Percentiles rank a stretch among this genome's conserved stretches.
phyloP scores from a whole-genome alignment of 2,329 filamentous ascomycete genomes.

The Purpureocillium lavendulum region DNA sequence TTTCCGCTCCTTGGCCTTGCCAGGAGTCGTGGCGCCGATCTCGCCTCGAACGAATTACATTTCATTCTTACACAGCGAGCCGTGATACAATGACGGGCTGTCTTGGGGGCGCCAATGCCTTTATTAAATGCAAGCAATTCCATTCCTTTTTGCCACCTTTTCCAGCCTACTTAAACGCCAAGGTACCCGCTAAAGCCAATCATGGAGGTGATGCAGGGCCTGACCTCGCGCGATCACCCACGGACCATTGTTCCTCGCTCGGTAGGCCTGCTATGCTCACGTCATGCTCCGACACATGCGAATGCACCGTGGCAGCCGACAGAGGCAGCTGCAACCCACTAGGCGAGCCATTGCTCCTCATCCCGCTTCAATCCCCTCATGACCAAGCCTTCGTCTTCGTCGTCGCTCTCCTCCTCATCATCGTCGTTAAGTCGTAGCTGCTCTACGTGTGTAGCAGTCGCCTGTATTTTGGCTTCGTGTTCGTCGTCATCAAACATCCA shows the following conservation, averaged over 20 bases:
- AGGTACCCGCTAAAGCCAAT: conserved; percentile 1
- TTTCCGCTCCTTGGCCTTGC: no score
- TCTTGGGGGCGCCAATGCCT: no score
- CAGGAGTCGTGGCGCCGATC: no score
- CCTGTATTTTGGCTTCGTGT: conserved; percentile 26
- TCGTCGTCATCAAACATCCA: conserved; percentile 71
- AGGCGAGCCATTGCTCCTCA: conserved; percentile 54
- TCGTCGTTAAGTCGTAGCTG: conserved; percentile 31
- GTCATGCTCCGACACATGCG: no score
- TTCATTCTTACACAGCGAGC: no score
- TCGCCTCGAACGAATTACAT: background rate
- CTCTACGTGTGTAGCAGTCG: conserved; percentile 26
- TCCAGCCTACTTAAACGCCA: background rate
- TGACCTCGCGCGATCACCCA: no score
- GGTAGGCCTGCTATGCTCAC: no score
- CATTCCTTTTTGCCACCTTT: background rate
- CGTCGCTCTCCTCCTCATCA: conserved; percentile 35
- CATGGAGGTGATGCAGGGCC: no score
- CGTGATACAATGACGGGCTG: no score
- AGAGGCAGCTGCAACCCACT: conserved; percentile 2
- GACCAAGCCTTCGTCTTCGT: conserved; percentile 49
- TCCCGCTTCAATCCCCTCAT: conserved; percentile 49
- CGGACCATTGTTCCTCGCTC: no score
- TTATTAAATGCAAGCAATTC: background rate
- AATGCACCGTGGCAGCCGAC: no score